Base-by-base conservation (phyloP, 352 stramenopile species). In the Pythium utonaiense region DNA sequence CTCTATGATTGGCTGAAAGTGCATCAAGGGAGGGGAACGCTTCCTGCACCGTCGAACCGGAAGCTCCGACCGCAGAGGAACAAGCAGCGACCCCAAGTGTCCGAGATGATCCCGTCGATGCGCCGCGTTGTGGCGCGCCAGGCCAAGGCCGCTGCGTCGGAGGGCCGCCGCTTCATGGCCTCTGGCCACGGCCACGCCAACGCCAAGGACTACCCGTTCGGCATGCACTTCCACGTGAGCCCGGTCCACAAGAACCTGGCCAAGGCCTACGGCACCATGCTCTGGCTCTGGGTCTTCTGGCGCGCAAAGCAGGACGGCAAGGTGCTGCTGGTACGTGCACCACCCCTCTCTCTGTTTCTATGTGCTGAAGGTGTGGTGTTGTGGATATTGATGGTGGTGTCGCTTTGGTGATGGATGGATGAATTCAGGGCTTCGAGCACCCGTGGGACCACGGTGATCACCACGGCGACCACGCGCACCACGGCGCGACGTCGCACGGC, bases 211-310 rank as follows among this genome's bases (percentile, higher is more conserved):
- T 94, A 92, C 61, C 83, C 85, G 7, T 83, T 89, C 69, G 85
- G 83, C 28, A 94, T 94, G 85, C 85, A 94, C 72, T 94, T 94
- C 70, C 87, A 96, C 62, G 87, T 96, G 57, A 89, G 77, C 67
- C 77, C 82, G 19, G 76, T 92, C 61, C 83, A 96, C 81, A 95
- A 94, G 75, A 90, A 93, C 70, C 67, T 94, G 49, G 86, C 69
- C 49, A 69, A 90, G 55, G 83, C 82, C n/a, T 93, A 96, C 67
- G 86, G 85, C 73, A 93, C 82, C 31, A 88, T 96, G 78, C 80
- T 91, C 40, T 96, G 88, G 88, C 78, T 96, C 54, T 96, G 88
- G 88, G 70, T 96, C 67, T 96, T 96, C 71, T 95, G 79, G 64
- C 81, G 88, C 44, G 83, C 85, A 74, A 96, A 96, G 74, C 60